These are phyloP conservation scores for Circinella minor DNA, from an alignment of 371 early-diverging fungal species.

Conservation along the genomic window DNA sequence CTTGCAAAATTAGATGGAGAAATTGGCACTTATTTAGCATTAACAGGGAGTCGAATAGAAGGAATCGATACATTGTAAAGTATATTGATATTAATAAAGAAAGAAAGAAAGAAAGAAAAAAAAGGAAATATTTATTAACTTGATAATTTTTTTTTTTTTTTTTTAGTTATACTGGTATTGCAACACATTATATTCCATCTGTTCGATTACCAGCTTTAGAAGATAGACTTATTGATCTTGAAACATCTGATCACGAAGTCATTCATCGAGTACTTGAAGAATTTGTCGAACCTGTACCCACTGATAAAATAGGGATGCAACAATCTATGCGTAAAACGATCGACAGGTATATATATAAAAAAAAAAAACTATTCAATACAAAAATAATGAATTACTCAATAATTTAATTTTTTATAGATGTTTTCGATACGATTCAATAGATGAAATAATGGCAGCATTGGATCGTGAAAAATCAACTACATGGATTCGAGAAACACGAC, in stretches of 20 bases:
- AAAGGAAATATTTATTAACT: too few species aligned
- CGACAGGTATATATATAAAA: conserved; percentile 53
- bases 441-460: conserved; percentile 82
- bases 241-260: conserved; percentile 79
- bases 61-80: conserved; percentile 88
- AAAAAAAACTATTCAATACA: neutral
- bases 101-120: too few species aligned
- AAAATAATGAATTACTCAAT: neutral
- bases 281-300: conserved; percentile 68
- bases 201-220: conserved; percentile 81
- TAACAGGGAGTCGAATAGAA: conserved; percentile 86
- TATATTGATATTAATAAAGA: too few species aligned
- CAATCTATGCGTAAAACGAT: conserved; percentile 71
- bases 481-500: conserved; percentile 80
- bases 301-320: conserved; percentile 51
- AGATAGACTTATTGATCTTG: conserved; percentile 82
- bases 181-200: conserved; percentile 95
- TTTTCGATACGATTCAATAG: conserved; percentile 80
- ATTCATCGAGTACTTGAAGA: conserved; percentile 92
- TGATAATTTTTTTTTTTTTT: too few species aligned
- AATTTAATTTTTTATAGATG: too few species aligned
- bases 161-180: conserved; percentile 86
- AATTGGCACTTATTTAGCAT: conserved; percentile 89
- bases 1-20: conserved; percentile 91
- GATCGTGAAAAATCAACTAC: conserved; percentile 59